Evolutionary conservation across 1,139 yeast species (phyloP), one percentile per base, ranked within the genome.

Genomic region (Sugiyamaella paludigena): DNA sequence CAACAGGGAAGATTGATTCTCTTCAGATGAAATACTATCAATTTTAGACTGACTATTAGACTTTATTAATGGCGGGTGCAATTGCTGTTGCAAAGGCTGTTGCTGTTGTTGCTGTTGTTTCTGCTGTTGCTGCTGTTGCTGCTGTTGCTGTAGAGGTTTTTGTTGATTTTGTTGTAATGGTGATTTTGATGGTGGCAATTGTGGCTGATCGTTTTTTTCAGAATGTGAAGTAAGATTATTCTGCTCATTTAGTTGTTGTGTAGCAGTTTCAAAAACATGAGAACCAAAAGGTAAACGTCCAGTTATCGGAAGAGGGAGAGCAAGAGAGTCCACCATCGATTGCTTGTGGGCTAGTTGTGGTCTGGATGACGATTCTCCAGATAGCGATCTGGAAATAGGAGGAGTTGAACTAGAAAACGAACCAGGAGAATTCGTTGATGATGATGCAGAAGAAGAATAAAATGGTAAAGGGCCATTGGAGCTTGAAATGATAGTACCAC

Each of bases 1-100:
- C 53, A 57, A 50, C 15, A 59, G 50, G 24, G 57, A 36, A 5
- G 24, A 19, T 3, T 31, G 34, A 3, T 13, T 3, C 3, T 31
- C 12, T 13, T 31, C 13, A 13, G 15, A 13, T 31, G 15, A 13
- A 31, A n/a, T n/a, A 31, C 5, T n/a, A n/a, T n/a, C 13, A n/a
- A n/a, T 13, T 13, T n/a, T n/a, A 31, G 15, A 31, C 34, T 31
- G 34, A 6, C 12, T n/a, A 31, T 13, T 31, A 32, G 5, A 36
- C 10, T 15, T 37, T 37, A n/a, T n/a, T n/a, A n/a, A n/a, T n/a
- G 19, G 32, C 41, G n/a, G 38, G 19, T 16, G 37, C 13, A 3
- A 37, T 37, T 12, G 27, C 24, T n/a, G 40, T 2, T n/a, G 33
- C 32, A 38, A 45, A 10, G 40, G 36, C 38, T 39, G 42, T 19